These are phyloP conservation scores for Macrophomina tecta DNA, from an alignment of 2,329 filamentous ascomycete genomes.

Conservation along the genomic window DNA sequence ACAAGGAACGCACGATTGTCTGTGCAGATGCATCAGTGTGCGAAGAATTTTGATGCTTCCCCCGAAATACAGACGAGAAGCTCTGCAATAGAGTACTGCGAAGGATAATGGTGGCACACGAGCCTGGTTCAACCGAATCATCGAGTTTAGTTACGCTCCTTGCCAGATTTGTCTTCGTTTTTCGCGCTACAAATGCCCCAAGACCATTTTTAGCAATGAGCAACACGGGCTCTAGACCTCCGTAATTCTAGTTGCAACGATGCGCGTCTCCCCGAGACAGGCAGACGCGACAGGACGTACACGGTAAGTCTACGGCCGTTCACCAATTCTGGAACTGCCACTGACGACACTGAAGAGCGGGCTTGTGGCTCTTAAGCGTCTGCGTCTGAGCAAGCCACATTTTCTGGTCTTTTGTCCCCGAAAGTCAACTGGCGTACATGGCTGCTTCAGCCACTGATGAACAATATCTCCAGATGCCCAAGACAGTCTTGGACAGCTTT, in stretches of 20 bases:
- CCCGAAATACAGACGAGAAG: no score
- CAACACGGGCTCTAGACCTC: neutral
- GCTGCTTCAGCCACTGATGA: neutral
- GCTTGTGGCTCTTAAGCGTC: neutral
- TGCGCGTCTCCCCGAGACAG: neutral
- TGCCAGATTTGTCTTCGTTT: neutral
- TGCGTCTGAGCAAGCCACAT: neutral
- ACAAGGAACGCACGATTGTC: no score
- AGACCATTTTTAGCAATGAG: slow-evolving; percentile 6
- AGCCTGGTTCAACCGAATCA: neutral
- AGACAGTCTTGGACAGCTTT: neutral
- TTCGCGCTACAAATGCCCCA: neutral
- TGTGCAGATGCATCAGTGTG: no score
- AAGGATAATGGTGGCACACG: neutral
- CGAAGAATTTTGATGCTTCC: no score
- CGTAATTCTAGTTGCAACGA: neutral
- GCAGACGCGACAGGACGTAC: neutral
- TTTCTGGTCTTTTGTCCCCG: neutral
- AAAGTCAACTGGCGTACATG: neutral
- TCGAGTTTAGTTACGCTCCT: neutral
- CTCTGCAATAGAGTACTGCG: no score
- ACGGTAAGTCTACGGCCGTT: slow-evolving; percentile 25
- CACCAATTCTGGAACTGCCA: neutral
- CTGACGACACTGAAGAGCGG: neutral
- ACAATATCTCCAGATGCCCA: neutral